phyloP scores from a whole-genome alignment of 768 basidiomycete species.

The Suillus discolor region DNA sequence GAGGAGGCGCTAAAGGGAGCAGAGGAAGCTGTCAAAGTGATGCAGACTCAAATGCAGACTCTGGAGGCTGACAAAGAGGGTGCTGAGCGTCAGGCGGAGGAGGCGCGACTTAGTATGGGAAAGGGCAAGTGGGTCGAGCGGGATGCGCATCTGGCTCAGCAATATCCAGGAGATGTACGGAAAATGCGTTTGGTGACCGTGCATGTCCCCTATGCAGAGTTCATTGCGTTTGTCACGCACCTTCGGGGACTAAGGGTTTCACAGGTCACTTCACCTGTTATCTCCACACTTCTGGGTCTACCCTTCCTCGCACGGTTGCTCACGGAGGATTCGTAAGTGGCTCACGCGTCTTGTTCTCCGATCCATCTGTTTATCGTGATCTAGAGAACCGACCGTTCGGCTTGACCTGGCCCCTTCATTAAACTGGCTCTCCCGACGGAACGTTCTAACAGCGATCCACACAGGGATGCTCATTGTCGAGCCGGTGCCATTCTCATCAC shows the following conservation, averaged over 20 bases:
- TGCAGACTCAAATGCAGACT: conserved; percentile 85
- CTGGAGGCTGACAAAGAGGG: conserved; percentile 68
- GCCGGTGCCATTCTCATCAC: conserved; percentile 65
- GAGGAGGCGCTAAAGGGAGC: conserved; percentile 80
- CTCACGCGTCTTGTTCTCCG: neutral
- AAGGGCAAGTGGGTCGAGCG: conserved; percentile 71
- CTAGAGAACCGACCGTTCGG: conserved; percentile 88
- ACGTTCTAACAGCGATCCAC: conserved; percentile 83
- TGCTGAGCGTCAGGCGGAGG: conserved; percentile 53
- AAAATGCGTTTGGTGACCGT: conserved; percentile 56
- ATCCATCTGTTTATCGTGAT: conserved; percentile 14
- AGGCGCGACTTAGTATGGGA: conserved; percentile 55
- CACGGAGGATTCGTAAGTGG: conserved; percentile 82
- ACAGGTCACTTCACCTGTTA: conserved; percentile 60
- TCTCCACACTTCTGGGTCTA: conserved; percentile 73
- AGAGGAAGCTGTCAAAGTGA: conserved; percentile 80
- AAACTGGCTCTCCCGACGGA: conserved; percentile 90
- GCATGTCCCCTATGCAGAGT: conserved; percentile 82
- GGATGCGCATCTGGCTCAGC: conserved; percentile 23
- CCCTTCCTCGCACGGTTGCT: conserved; percentile 79
- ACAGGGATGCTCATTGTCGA: conserved; percentile 87
- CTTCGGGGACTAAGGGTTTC: conserved; percentile 67
- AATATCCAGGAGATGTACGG: conserved; percentile 24
- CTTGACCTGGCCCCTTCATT: conserved; percentile 93
- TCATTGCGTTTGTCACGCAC: conserved; percentile 74